phyloP scores from a whole-genome alignment of 2,329 filamentous ascomycete species.

The Chaetomium olivaceum region DNA sequence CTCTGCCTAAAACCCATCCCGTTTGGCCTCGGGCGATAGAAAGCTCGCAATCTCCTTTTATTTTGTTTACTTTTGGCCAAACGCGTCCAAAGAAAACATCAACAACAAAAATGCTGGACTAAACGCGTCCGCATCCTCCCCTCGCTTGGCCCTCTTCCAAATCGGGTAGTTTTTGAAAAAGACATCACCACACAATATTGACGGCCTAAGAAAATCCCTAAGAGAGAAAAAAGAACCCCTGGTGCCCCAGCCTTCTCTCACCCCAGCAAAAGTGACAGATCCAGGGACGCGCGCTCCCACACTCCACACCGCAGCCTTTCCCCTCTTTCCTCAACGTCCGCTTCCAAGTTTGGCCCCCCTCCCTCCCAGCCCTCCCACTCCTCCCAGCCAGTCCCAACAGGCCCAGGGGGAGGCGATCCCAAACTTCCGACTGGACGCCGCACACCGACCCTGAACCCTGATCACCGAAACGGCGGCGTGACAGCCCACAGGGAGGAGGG shows the following conservation, averaged over 20 bases:
- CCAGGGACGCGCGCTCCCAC: too few relatives aligned
- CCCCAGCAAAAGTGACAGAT: background rate
- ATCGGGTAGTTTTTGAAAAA: slow-evolving; percentile 3
- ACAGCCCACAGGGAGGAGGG: background rate
- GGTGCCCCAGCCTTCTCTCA: slow-evolving; percentile 13
- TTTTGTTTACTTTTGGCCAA: slow-evolving; percentile 29
- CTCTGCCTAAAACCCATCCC: background rate
- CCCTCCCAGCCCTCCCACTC: background rate
- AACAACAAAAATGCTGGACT: slow-evolving; percentile 5
- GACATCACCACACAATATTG: slow-evolving; percentile 4
- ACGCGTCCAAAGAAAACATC: slow-evolving; percentile 16
- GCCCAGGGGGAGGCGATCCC: slow-evolving; percentile 3
- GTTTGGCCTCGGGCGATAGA: background rate
- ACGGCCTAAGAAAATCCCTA: background rate
- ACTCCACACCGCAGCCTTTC: slow-evolving; percentile 3
- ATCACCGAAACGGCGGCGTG: slow-evolving; percentile 9
- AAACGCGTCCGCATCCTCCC: background rate
- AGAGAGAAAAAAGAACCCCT: slow-evolving; percentile 21
- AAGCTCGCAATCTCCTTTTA: background rate
- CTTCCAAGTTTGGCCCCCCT: background rate
- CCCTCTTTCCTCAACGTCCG: slow-evolving; percentile 6
- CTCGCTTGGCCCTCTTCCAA: slow-evolving; percentile 1
- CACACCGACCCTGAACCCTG: slow-evolving; percentile 18
- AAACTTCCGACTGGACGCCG: slow-evolving; percentile 17
- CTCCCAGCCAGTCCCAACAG: background rate